These are phyloP conservation scores for cucumber (Cucumis sativus) DNA, from an alignment of 306 rosid species.

Conservation along the genomic window Cucumber_9930_V3 NC_026660.2:3732501-3733000, in stretches of 20 bases:
- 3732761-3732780: background rate
- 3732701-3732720: constrained; percentile 1
- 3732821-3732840: background rate
- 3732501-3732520: background rate
- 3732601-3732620: too few relatives aligned
- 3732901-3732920: background rate
- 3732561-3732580: too few relatives aligned
- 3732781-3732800: background rate
- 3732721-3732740: background rate
- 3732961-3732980: background rate
- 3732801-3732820: background rate
- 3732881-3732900: background rate
- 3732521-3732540: too few relatives aligned
- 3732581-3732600: too few relatives aligned
- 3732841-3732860: background rate
- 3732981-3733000: background rate
- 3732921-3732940: background rate
- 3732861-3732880: background rate
- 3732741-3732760: constrained; percentile 1
- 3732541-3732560: too few relatives aligned
- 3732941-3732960: background rate
- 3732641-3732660: background rate
- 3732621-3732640: too few relatives aligned
- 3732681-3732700: too few relatives aligned
- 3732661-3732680: background rate